Percentiles rank a stretch among this genome's conserved stretches.
Evolutionary conservation across 495 filamentous ascomycete species (phyloP).

Genomic region (Articulospora tetracladia): DNA sequence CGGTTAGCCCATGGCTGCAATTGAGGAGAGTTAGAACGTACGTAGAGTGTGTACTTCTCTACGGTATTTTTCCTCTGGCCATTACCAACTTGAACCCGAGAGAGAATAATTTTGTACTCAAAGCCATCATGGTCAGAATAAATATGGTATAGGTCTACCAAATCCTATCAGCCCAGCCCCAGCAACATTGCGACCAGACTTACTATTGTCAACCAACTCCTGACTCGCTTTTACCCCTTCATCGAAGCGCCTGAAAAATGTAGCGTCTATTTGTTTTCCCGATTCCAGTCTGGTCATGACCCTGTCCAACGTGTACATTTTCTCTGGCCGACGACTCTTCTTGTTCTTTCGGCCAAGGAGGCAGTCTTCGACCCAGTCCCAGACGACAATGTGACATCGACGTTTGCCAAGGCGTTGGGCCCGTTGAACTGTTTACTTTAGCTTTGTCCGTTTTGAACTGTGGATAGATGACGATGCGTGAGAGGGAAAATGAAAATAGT

Average conservation of each 20-base stretch:
- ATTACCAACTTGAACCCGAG: slow-evolving; percentile 32
- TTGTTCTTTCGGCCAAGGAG: slow-evolving; percentile 32
- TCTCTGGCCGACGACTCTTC: slow-evolving; percentile 28
- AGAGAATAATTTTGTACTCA: slow-evolving; percentile 43
- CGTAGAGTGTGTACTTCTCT: slow-evolving; percentile 23
- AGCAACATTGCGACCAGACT: slow-evolving; percentile 5
- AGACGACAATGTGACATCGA: slow-evolving; percentile 50
- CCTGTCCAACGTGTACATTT: slow-evolving; percentile 41
- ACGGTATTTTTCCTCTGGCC: background rate
- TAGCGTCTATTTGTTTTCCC: slow-evolving; percentile 3
- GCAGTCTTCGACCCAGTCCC: slow-evolving; percentile 60
- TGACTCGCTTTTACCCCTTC: slow-evolving; percentile 17
- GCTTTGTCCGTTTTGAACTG: too few species aligned
- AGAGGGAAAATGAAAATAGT: background rate
- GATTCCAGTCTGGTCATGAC: slow-evolving; percentile 32
- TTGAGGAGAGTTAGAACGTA: background rate
- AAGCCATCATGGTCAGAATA: slow-evolving; percentile 44
- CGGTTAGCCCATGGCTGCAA: background rate
- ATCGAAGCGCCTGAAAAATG: slow-evolving; percentile 22
- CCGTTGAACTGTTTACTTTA: slow-evolving; percentile 34
- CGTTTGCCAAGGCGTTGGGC: slow-evolving; percentile 29
- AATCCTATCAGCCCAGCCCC: background rate
- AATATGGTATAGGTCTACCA: slow-evolving; percentile 41
- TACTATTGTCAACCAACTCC: slow-evolving; percentile 26
- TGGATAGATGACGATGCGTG: too few species aligned